A percentile compares a stretch with the other conserved stretches of the same genome.
These are phyloP conservation scores for Rhizopogon vesiculosus DNA, from an alignment of 768 basidiomycete genomes.

Conservation along the genomic window DNA sequence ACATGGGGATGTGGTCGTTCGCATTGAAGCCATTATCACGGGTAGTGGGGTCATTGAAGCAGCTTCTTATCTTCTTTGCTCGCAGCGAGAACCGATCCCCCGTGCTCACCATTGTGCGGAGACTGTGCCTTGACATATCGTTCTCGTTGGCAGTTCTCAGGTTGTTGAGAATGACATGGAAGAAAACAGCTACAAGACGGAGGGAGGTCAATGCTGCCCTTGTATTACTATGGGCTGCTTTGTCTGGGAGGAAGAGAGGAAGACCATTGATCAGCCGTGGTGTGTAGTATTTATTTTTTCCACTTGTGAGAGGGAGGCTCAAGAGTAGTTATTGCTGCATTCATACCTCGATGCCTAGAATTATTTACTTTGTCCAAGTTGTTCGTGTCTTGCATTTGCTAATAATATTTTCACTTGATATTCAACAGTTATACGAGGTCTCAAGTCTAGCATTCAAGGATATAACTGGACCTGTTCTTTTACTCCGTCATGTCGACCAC, in stretches of 20 bases:
- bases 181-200: constrained; percentile 62
- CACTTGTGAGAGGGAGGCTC: not conserved
- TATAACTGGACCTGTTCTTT: constrained; percentile 1
- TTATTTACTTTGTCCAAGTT: not conserved
- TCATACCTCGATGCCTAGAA: constrained; percentile 6
- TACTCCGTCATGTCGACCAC: constrained; percentile 78
- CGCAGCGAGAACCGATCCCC: constrained; percentile 60
- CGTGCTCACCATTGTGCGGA: constrained; percentile 59
- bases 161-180: constrained; percentile 58
- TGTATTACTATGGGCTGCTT: constrained; percentile 62
- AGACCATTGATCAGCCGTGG: constrained; percentile 48
- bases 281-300: constrained; percentile 20
- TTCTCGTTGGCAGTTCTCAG: constrained; percentile 66
- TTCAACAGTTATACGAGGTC: not conserved
- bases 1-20: constrained; percentile 80
- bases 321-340: constrained; percentile 4
- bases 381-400: not conserved
- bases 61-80: constrained; percentile 54
- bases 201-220: constrained; percentile 65
- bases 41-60: constrained; percentile 42
- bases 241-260: constrained; percentile 49
- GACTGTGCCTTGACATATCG: constrained; percentile 73
- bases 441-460: not conserved
- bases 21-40: constrained; percentile 61
- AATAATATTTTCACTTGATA: not conserved